Evolutionary conservation across 164 flowering plant genomes (phyloP).

Genomic region (Magnolia kwangsiensis): DNA sequence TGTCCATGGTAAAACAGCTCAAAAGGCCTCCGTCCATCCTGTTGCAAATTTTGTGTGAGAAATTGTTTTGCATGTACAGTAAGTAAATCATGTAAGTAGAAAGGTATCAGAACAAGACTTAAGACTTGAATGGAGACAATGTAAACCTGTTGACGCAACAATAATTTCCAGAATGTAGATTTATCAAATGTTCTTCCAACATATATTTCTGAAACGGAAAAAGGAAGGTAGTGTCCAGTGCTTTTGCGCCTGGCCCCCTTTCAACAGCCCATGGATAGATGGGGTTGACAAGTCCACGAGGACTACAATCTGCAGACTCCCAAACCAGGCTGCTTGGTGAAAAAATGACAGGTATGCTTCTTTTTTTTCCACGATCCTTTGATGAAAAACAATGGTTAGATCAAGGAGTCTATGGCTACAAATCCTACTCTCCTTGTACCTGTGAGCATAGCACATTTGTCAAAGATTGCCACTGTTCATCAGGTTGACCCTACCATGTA

Average conservation of each 20-base stretch:
- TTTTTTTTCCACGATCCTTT: neutral
- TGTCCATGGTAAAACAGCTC: slow-evolving; percentile 94
- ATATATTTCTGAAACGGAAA: neutral
- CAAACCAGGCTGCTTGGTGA: neutral
- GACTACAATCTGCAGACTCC: too few species aligned
- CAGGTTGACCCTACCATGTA: neutral
- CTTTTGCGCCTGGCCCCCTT: too few species aligned
- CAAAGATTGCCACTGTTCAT: neutral
- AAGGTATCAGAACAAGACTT: neutral
- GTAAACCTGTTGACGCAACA: neutral
- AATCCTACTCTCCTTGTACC: neutral
- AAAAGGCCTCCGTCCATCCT: slow-evolving; percentile 93
- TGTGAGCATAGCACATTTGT: neutral
- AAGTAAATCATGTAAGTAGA: neutral
- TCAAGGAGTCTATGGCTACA: neutral
- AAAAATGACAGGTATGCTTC: neutral
- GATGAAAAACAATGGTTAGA: neutral
- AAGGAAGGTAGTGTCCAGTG: neutral
- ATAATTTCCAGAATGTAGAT: neutral
- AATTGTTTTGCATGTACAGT: neutral
- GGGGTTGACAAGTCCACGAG: too few species aligned
- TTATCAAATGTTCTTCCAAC: neutral
- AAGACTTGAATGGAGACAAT: neutral
- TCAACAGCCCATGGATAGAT: too few species aligned
- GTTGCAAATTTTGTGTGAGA: slow-evolving; percentile 16